Evolutionary conservation across 257 asterid genomes (phyloP).

Genomic region (Oldenlandia corymbosa): DNA sequence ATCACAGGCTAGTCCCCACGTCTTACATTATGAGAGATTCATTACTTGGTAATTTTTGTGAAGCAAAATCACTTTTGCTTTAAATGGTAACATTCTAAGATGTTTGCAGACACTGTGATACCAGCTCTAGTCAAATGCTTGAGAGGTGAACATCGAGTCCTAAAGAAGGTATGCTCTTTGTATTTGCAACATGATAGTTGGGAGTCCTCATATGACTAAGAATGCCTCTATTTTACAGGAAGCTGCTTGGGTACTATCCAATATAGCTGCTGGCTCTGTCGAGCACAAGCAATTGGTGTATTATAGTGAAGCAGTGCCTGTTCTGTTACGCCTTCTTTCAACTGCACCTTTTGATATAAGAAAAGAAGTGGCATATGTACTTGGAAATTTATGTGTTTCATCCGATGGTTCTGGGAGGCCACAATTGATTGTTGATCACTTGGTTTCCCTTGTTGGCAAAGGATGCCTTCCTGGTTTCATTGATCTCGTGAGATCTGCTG

Average conservation of each 20-base stretch:
- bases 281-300: constrained; percentile 73
- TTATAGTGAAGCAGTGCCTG: constrained; percentile 66
- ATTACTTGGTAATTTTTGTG: background rate
- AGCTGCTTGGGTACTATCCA: constrained; percentile 94
- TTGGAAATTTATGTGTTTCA: constrained; percentile 85
- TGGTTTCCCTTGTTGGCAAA: constrained; percentile 65
- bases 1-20: constrained; percentile 55
- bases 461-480: constrained; percentile 83
- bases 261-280: constrained; percentile 77
- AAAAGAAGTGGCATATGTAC: constrained; percentile 86
- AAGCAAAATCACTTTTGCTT: background rate
- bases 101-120: constrained; percentile 47
- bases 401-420: constrained; percentile 72
- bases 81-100: background rate
- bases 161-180: constrained; percentile 54
- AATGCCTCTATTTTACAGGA: constrained; percentile 41
- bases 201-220: background rate
- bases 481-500: constrained; percentile 79
- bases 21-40: constrained; percentile 3
- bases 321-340: constrained; percentile 50
- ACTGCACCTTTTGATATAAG: constrained; percentile 82
- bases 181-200: background rate
- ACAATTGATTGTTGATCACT: constrained; percentile 59
- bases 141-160: constrained; percentile 71
- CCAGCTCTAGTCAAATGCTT: constrained; percentile 73